Evolutionary conservation across 192 early-diverging fungal genomes (phyloP).

Genomic region (Diversispora eburnea): DNA sequence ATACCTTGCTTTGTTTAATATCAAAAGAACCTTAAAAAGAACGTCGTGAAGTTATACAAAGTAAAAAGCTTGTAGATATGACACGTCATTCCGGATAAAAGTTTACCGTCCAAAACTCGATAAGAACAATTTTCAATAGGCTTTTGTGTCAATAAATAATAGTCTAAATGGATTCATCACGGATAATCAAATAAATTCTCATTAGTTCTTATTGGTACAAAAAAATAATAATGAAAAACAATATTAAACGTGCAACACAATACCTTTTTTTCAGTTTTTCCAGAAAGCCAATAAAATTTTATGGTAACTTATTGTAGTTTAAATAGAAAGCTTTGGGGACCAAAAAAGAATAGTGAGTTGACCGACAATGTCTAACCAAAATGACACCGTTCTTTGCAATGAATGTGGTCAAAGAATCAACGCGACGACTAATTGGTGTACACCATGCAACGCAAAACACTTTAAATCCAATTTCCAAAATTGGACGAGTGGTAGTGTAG

Average conservation of each 20-base stretch:
- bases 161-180: background rate
- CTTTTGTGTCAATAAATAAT: background rate
- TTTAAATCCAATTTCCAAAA: background rate
- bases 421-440: background rate
- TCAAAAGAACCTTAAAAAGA: no score
- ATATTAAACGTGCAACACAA: no score
- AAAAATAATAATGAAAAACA: no score
- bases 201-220: background rate
- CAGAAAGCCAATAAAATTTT: constrained; percentile 5
- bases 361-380: constrained; percentile 1
- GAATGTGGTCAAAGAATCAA: background rate
- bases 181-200: constrained; percentile 6
- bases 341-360: background rate
- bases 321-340: constrained; percentile 1
- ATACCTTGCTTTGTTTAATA: background rate
- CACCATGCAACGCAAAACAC: background rate
- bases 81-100: no score
- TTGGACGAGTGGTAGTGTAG: background rate
- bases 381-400: background rate
- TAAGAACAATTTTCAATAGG: no score
- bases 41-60: no score
- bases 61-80: no score
- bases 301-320: constrained; percentile 6
- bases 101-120: no score
- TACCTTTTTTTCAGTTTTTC: no score